Percentiles rank a stretch among this genome's conserved stretches.
Evolutionary conservation across 2,329 filamentous ascomycete genomes (phyloP).

Genomic region (Thielaviopsis populi): DNA sequence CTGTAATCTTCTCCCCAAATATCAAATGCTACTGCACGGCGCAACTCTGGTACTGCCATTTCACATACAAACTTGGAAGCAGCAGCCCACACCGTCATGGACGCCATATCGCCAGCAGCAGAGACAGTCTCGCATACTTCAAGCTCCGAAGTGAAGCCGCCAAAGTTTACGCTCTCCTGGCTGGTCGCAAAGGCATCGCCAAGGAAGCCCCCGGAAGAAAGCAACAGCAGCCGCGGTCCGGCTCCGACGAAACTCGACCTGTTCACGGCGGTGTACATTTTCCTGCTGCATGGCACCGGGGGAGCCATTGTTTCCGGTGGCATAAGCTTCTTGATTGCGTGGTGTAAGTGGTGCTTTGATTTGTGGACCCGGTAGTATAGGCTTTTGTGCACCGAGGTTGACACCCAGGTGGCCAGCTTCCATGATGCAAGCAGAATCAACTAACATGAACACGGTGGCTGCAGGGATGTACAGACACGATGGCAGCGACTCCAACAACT

Average conservation of each 20-base stretch:
- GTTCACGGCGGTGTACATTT: constrained; percentile 30
- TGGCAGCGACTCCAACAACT: constrained; percentile 20
- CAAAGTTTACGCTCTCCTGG: not conserved
- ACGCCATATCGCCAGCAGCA: not conserved
- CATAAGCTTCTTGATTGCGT: constrained; percentile 39
- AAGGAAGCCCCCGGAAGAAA: not conserved
- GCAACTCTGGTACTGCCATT: not conserved
- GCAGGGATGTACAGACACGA: constrained; percentile 33
- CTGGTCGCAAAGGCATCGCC: not conserved
- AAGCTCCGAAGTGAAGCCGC: not conserved
- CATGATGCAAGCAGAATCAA: not conserved
- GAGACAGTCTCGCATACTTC: not conserved
- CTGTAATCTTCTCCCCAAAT: not conserved
- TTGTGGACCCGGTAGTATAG: not conserved
- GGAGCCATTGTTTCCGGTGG: constrained; percentile 33
- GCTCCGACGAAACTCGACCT: constrained; percentile 28
- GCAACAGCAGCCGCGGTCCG: not conserved
- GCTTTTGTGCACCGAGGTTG: too few relatives aligned
- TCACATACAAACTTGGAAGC: not conserved
- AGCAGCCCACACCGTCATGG: not conserved
- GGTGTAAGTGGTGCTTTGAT: constrained; percentile 25
- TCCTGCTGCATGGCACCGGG: constrained; percentile 32
- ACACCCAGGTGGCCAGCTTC: not conserved
- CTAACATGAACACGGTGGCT: not conserved
- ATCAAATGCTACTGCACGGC: not conserved